These are phyloP conservation scores for Parmelia sp. DNA, from an alignment of 495 filamentous ascomycete species.

Conservation along the genomic window DNA sequence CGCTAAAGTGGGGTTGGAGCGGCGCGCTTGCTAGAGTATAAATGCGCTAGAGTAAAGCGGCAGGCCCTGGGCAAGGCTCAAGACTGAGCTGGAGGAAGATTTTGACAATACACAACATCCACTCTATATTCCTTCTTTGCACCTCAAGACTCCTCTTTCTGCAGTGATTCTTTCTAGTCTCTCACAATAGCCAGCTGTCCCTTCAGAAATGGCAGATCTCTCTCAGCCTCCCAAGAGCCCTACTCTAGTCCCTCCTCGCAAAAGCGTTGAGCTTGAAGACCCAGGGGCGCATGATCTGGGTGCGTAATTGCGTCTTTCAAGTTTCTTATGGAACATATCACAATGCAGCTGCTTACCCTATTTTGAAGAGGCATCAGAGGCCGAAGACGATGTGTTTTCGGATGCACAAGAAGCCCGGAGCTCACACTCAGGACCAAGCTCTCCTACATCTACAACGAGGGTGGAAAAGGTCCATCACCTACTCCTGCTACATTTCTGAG, in stretches of 20 bases:
- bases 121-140: too few relatives aligned
- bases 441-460: conserved; percentile 55
- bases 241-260: conserved; percentile 59
- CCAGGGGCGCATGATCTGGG: conserved; percentile 77
- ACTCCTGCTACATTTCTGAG: neutral
- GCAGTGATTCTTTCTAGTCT: neutral
- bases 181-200: neutral
- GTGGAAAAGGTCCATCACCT: conserved; percentile 43
- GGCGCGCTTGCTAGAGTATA: too few relatives aligned
- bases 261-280: conserved; percentile 61
- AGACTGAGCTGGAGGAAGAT: too few relatives aligned
- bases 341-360: neutral
- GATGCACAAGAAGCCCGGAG: conserved; percentile 70
- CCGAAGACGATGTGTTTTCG: conserved; percentile 81
- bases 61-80: too few relatives aligned
- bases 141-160: neutral
- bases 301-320: conserved; percentile 36
- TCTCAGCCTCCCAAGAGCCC: conserved; percentile 17
- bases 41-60: too few relatives aligned
- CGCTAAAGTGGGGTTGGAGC: too few relatives aligned
- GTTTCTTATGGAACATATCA: neutral
- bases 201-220: conserved; percentile 2
- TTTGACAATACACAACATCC: too few relatives aligned
- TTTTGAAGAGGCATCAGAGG: conserved; percentile 55
- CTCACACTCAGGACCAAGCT: conserved; percentile 36